Conservation (phyloP, 768 basidiomycete species). For the Lentinula aciculospora region DNA sequence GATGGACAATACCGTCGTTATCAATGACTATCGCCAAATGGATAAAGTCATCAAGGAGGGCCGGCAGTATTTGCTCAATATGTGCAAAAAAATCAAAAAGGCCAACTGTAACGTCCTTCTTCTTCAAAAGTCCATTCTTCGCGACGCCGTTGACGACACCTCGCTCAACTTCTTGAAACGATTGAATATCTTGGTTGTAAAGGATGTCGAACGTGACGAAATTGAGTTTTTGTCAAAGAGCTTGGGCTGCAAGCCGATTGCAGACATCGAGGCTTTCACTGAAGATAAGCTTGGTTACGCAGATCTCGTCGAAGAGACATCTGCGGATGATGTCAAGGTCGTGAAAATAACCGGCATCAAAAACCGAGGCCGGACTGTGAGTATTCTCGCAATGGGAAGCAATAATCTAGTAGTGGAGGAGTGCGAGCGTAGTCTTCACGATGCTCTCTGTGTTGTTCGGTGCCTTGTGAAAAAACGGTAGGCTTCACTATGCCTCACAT, state of each 20-base stretch:
- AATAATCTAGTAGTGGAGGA: slow-evolving; percentile 95
- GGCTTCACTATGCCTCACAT: slow-evolving; percentile 13
- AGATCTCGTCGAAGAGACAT: slow-evolving; percentile 89
- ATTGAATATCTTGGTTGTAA: slow-evolving; percentile 92
- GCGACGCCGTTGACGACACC: slow-evolving; percentile 98
- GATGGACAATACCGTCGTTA: slow-evolving; percentile 99
- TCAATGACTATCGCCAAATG: slow-evolving; percentile 99
- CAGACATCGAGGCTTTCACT: slow-evolving; percentile 96
- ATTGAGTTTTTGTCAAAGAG: slow-evolving; percentile 96
- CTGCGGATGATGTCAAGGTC: slow-evolving; percentile 79
- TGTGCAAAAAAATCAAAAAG: slow-evolving; percentile 99
- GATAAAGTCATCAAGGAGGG: slow-evolving; percentile 99
- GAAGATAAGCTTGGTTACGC: slow-evolving; percentile 98
- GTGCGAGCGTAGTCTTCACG: slow-evolving; percentile 94
- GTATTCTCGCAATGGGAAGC: slow-evolving; percentile 90
- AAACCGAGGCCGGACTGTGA: slow-evolving; percentile 91
- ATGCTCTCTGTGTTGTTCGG: slow-evolving; percentile 97
- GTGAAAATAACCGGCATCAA: slow-evolving; percentile 93
- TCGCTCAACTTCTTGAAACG: slow-evolving; percentile 97
- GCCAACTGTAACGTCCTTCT: slow-evolving; percentile 99
- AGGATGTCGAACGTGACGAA: slow-evolving; percentile 98
- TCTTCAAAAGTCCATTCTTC: slow-evolving; percentile 98
- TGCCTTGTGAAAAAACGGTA: slow-evolving; percentile 98
- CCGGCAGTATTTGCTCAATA: slow-evolving; percentile 93
- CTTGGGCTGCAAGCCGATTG: slow-evolving; percentile 91